Conservation (phyloP, 345 rosid genomes). For the Hibiscus tridactylites region DNA sequence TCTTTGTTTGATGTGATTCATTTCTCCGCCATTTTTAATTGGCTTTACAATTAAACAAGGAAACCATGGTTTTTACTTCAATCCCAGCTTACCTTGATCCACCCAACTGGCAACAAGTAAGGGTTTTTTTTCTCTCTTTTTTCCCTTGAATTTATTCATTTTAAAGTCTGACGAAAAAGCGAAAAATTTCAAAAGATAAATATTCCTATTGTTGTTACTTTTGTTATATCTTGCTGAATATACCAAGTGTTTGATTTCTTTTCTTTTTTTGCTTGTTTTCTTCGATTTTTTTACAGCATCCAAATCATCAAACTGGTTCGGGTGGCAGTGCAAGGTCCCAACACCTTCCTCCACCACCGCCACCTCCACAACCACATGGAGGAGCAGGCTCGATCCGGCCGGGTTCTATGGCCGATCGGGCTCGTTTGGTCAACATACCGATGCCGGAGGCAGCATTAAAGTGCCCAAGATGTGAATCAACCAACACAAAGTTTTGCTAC, state of each 20-base stretch:
- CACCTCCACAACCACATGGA: slow-evolving; percentile 52
- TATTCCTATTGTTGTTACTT: slow-evolving; percentile 24
- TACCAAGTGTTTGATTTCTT: slow-evolving; percentile 35
- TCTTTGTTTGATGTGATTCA: slow-evolving; percentile 33
- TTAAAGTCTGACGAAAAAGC: slow-evolving; percentile 20
- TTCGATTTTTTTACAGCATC: slow-evolving; percentile 32
- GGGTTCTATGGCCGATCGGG: slow-evolving; percentile 90
- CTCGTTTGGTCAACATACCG: slow-evolving; percentile 72
- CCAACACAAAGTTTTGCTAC: slow-evolving; percentile 91
- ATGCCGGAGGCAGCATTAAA: slow-evolving; percentile 69
- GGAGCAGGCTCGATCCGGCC: slow-evolving; percentile 62
- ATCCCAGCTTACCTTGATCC: slow-evolving; percentile 97
- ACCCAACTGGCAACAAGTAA: slow-evolving; percentile 93
- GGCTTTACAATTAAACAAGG: slow-evolving; percentile 33
- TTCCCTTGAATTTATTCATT: no score
- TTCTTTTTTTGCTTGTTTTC: neutral
- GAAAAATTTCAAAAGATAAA: slow-evolving; percentile 32
- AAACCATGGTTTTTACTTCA: slow-evolving; percentile 77
- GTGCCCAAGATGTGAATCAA: slow-evolving; percentile 92
- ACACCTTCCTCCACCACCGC: slow-evolving; percentile 43
- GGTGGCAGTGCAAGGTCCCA: slow-evolving; percentile 24
- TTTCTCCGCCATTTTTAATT: slow-evolving; percentile 19
- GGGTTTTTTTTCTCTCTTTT: slow-evolving; percentile 11
- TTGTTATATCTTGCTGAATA: slow-evolving; percentile 46
- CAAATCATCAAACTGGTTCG: slow-evolving; percentile 29